These are phyloP conservation scores for Mangifera indica DNA, from an alignment of 345 rosid genomes.

Conservation along the genomic window DNA sequence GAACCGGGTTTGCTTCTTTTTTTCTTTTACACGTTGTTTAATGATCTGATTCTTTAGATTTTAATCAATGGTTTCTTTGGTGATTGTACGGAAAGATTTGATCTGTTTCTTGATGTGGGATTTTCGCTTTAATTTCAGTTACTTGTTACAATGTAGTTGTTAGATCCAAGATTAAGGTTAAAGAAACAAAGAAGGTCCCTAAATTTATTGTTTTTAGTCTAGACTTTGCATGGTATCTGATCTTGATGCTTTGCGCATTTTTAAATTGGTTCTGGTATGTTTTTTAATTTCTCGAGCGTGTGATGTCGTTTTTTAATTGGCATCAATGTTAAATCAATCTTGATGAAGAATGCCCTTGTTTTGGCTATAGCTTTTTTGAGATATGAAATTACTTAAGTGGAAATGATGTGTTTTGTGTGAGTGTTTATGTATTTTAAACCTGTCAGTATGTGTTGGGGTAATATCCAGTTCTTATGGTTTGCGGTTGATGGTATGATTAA, in stretches of 20 bases:
- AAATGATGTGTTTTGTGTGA: not conserved
- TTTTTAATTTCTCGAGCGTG: not conserved
- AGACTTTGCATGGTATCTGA: not conserved
- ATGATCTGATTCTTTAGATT: not conserved
- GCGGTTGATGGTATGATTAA: not conserved
- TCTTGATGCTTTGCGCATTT: not conserved
- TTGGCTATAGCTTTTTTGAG: not conserved
- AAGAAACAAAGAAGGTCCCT: not conserved
- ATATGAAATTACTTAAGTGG: not conserved
- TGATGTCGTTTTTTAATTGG: not conserved
- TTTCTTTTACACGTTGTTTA: not conserved
- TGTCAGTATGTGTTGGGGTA: not conserved
- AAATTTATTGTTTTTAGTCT: not conserved
- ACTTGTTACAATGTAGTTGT: not conserved
- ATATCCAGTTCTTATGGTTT: not conserved
- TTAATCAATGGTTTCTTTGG: not conserved
- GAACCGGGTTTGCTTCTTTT: slow-evolving; percentile 50
- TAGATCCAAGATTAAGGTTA: not conserved
- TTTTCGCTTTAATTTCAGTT: not conserved
- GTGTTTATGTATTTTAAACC: not conserved
- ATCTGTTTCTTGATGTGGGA: not conserved
- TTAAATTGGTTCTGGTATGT: not conserved
- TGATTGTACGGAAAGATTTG: not conserved
- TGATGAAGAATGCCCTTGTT: not conserved
- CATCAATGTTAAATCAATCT: not conserved